Evolutionary conservation across 805 yeast species (phyloP), one percentile per base, ranked within the genome.

Genomic region (Kluyveromyces lactis): DNA sequence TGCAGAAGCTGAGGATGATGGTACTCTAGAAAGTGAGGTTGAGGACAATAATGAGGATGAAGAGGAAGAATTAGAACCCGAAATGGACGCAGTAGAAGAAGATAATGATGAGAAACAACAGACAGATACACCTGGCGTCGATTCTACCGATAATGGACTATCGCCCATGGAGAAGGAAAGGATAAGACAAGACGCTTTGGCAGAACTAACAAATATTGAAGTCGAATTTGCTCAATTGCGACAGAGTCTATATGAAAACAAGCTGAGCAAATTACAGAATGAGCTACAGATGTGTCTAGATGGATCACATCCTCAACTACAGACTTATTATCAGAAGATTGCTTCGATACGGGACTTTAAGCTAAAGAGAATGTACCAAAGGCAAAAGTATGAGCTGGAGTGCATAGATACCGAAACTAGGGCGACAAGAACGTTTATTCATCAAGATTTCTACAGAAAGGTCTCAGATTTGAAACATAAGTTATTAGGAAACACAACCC

Each of bases 291-390:
- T 90, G 72, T 89, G 97, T 63, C 65, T 80, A 26, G 81, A 80
- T 46, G 96, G 96, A 10, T 75, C 86, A 16, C 98, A 92, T 60
- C 97, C 97, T 0, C 96, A 89, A 51, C 71, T 90, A 40, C 72
- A 84, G 28, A 71, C 75, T 35, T 81, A 83, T 39, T 77, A 82
- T 57, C 72, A 72, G 50, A 76, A 78, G 59, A 77, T 92, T 38
- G 83, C 81, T 42, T 73, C 75, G 31, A 78, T 81, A 48, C 79
- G 86, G 48, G 86, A 86, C 47, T 79, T 77, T 42, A 81, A 79
- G 56, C 64, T 87, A 18, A 67, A 57, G 21, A 63, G 72, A 33
- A 74, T 77, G 1, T 62, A 67, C 35, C 59, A 63, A 41, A 63
- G 65, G 31, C 79, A 77, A 45, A 70, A 72, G 46, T 87, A 86